A percentile compares a stretch with the other conserved stretches of the same genome.
Evolutionary conservation across 2,329 filamentous ascomycete genomes (phyloP).

Genomic region (Truncatella angustata): DNA sequence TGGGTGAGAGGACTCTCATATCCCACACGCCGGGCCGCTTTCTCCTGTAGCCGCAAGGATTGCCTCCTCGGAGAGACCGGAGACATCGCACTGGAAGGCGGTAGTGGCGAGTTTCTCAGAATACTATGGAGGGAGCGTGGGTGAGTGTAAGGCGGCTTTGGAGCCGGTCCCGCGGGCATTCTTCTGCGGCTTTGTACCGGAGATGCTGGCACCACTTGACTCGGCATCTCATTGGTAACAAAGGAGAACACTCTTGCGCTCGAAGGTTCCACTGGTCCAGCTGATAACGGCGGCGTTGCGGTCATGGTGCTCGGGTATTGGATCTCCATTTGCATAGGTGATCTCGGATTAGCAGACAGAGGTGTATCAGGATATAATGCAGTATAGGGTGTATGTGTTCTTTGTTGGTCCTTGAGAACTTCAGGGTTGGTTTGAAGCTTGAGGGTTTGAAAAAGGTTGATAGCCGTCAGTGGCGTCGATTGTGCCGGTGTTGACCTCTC

Average conservation of each 20-base stretch:
- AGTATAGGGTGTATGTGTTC: conserved; percentile 42
- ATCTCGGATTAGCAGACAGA: conserved; percentile 48
- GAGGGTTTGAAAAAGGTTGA: conserved; percentile 40
- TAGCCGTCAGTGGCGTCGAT: conserved; percentile 47
- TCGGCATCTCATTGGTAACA: conserved; percentile 32
- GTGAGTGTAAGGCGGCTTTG: conserved; percentile 54
- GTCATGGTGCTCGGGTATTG: conserved; percentile 55
- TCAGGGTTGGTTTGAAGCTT: conserved; percentile 35
- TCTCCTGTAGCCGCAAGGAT: conserved; percentile 53
- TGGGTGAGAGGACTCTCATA: conserved; percentile 63
- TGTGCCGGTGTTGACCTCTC: conserved; percentile 53
- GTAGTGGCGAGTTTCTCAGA: conserved; percentile 63
- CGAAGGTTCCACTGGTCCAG: conserved; percentile 45
- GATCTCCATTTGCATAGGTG: conserved; percentile 45
- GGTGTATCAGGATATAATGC: conserved; percentile 53
- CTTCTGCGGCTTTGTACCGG: conserved; percentile 38
- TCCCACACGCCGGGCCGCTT: conserved; percentile 54
- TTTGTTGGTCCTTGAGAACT: conserved; percentile 30
- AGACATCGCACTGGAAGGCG: conserved; percentile 47
- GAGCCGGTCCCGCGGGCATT: conserved; percentile 22
- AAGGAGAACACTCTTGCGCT: conserved; percentile 46
- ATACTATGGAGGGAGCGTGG: conserved; percentile 61
- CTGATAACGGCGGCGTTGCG: conserved; percentile 57
- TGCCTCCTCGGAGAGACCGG: conserved; percentile 53
- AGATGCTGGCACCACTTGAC: conserved; percentile 22